Evolutionary conservation across 2,329 filamentous ascomycete genomes (phyloP).

Genomic region (Colletotrichum tanaceti): DNA sequence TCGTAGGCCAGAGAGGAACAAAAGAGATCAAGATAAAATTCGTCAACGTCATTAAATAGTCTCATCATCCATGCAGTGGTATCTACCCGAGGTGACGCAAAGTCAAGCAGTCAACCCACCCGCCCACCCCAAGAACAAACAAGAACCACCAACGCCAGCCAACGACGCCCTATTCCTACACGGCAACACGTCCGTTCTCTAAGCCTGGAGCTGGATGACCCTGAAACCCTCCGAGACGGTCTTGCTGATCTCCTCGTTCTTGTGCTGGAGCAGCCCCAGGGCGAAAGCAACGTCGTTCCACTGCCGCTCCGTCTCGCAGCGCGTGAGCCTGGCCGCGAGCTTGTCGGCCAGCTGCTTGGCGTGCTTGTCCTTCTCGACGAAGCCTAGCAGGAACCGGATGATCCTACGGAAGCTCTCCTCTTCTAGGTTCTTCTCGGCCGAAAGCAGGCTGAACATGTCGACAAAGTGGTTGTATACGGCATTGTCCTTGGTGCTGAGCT

Average conservation of each 20-base stretch:
- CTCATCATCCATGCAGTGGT: conserved; percentile 37
- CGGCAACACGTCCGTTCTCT: conserved; percentile 27
- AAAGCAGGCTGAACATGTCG: conserved; percentile 96
- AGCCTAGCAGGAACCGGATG: conserved; percentile 91
- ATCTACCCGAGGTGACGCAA: conserved; percentile 34
- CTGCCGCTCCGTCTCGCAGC: conserved; percentile 92
- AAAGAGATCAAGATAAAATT: conserved; percentile 20
- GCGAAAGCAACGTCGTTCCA: conserved; percentile 99
- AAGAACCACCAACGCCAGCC: conserved; percentile 35
- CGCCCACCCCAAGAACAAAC: conserved; percentile 28
- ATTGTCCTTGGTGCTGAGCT: conserved; percentile 97
- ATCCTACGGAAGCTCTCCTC: conserved; percentile 90
- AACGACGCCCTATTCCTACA: background rate
- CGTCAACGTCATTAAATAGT: conserved; percentile 36
- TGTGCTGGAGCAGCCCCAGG: conserved; percentile 88
- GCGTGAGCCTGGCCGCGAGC: conserved; percentile 83
- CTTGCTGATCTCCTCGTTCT: conserved; percentile 90
- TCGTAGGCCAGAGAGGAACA: background rate
- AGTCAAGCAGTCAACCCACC: conserved; percentile 27
- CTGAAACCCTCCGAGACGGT: conserved; percentile 80
- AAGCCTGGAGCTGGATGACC: conserved; percentile 73
- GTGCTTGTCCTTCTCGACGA: conserved; percentile 99
- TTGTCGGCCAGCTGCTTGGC: conserved; percentile 94
- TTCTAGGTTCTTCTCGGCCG: conserved; percentile 81
- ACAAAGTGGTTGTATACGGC: conserved; percentile 99